Evolutionary conservation across 2,329 filamentous ascomycete species (phyloP).

Genomic region (Clonostachys byssicola): DNA sequence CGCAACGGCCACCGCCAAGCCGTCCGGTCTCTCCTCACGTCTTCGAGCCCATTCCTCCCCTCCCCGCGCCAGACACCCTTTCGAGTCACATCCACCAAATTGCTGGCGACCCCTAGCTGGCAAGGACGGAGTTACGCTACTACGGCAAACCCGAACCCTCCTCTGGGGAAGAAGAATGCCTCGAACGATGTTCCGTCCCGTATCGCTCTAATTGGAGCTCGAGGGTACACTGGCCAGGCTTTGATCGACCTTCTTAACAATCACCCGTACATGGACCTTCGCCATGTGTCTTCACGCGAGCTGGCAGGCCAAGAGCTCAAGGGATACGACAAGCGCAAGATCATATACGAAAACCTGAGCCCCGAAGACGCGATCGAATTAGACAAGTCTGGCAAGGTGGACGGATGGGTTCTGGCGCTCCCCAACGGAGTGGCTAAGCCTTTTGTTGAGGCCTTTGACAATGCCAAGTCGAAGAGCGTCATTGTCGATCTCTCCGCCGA

Average conservation of each 20-base stretch:
- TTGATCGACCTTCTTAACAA: conserved; percentile 82
- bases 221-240: conserved; percentile 91
- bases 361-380: conserved; percentile 83
- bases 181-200: conserved; percentile 76
- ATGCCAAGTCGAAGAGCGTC: conserved; percentile 64
- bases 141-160: conserved; percentile 68
- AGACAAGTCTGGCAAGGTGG: conserved; percentile 78
- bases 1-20: conserved; percentile 37
- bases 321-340: conserved; percentile 86
- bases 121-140: conserved; percentile 11
- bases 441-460: conserved; percentile 83
- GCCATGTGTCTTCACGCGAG: conserved; percentile 90
- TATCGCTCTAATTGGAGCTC: conserved; percentile 83
- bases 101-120: background rate
- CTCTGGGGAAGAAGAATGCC: conserved; percentile 81
- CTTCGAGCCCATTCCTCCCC: no score
- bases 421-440: conserved; percentile 94
- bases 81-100: no score
- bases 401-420: conserved; percentile 97
- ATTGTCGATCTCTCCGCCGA: conserved; percentile 96
- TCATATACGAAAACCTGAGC: conserved; percentile 86
- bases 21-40: no score
- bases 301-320: conserved; percentile 81
- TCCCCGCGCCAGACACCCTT: no score
- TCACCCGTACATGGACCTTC: conserved; percentile 86